phyloP scores from a whole-genome alignment of 192 early-diverging fungal species.

The Umbelopsis isabellina region DNA sequence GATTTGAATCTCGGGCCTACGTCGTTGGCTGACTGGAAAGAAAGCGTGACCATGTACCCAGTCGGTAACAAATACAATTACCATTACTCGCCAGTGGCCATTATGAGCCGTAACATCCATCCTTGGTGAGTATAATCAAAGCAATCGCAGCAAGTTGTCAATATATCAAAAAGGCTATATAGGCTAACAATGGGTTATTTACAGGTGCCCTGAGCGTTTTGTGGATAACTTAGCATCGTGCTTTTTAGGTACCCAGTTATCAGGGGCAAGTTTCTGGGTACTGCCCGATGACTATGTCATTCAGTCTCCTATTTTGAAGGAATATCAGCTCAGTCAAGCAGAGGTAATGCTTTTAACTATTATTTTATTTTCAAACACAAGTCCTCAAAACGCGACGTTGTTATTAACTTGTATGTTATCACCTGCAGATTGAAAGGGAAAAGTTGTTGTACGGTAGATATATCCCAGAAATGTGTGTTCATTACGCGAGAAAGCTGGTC shows the following conservation, averaged over 20 bases:
- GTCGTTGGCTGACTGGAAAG: conserved; percentile 44
- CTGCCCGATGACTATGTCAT: conserved; percentile 48
- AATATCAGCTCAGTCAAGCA: conserved; percentile 31
- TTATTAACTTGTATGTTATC: not conserved
- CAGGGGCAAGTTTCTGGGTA: conserved; percentile 58
- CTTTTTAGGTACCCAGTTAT: conserved; percentile 51
- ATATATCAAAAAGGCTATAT: too few species aligned
- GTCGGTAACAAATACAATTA: conserved; percentile 40
- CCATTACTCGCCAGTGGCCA: conserved; percentile 52
- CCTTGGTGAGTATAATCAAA: conserved; percentile 26
- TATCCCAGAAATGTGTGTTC: conserved; percentile 48
- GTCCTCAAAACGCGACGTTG: not conserved
- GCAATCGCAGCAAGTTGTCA: too few species aligned
- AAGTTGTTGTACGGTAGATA: conserved; percentile 50
- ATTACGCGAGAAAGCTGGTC: conserved; percentile 48
- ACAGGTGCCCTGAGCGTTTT: conserved; percentile 61
- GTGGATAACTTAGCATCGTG: conserved; percentile 56
- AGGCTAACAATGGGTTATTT: conserved; percentile 7
- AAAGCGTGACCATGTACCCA: conserved; percentile 31
- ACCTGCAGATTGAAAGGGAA: conserved; percentile 40
- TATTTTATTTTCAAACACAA: not conserved
- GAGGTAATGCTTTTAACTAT: conserved; percentile 33
- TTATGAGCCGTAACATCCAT: conserved; percentile 39
- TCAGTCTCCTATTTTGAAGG: conserved; percentile 31
- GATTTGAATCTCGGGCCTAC: conserved; percentile 48